Conservation (phyloP, 352 stramenopile species). For the Pythium chondricola region DNA sequence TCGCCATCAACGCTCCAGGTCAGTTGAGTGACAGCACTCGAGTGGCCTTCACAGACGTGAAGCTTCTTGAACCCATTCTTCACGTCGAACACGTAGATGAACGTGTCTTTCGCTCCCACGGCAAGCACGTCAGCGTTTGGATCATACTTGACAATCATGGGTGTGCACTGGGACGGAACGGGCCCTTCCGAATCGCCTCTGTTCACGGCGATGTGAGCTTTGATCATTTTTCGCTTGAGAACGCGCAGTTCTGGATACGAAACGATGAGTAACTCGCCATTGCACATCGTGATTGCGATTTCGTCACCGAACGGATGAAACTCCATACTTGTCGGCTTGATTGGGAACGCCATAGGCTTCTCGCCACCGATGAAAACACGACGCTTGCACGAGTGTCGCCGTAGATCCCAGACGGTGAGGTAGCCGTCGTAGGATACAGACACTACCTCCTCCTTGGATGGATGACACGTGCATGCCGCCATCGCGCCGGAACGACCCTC, state of each 20-base stretch:
- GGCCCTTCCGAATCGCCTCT: not conserved
- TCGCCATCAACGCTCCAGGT: slow-evolving; percentile 82
- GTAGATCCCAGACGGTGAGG: slow-evolving; percentile 50
- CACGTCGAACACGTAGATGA: slow-evolving; percentile 54
- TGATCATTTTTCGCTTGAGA: slow-evolving; percentile 38
- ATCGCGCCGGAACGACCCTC: slow-evolving; percentile 41
- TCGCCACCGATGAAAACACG: slow-evolving; percentile 25
- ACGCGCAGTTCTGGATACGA: slow-evolving; percentile 30
- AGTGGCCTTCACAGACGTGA: slow-evolving; percentile 71
- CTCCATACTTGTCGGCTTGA: slow-evolving; percentile 43
- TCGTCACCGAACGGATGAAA: slow-evolving; percentile 48
- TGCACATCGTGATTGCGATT: slow-evolving; percentile 41
- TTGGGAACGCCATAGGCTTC: not conserved
- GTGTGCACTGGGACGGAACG: too few relatives aligned
- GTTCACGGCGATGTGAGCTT: slow-evolving; percentile 13
- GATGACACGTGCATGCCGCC: slow-evolving; percentile 29
- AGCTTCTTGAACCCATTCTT: slow-evolving; percentile 46
- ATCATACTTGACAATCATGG: slow-evolving; percentile 60
- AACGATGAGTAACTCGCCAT: slow-evolving; percentile 48
- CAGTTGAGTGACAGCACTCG: slow-evolving; percentile 72
- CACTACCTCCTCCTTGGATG: slow-evolving; percentile 33
- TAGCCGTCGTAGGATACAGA: slow-evolving; percentile 48
- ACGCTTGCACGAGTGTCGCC: slow-evolving; percentile 29
- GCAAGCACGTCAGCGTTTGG: slow-evolving; percentile 41
- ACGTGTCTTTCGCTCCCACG: slow-evolving; percentile 52